Base-by-base conservation (phyloP, 306 rosid species). In the Trichosanthes cucumerina region DNA sequence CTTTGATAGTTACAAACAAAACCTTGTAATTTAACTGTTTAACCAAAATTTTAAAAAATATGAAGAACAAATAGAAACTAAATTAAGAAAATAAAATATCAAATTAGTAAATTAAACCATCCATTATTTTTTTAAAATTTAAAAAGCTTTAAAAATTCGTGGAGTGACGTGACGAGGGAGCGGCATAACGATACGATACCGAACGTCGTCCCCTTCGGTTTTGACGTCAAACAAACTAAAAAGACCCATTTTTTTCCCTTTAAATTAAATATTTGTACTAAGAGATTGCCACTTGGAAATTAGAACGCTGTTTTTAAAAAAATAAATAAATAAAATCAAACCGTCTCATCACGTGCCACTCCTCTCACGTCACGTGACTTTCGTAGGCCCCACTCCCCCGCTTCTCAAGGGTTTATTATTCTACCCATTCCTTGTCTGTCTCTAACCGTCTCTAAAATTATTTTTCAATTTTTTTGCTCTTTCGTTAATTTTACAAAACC, bases 361-460 rank as follows among this genome's bases (percentile, higher is more conserved):
- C 0, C 41, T 8, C 28, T 7, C 46, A 75, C 33, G 11, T 68
- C 75, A 72, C 59, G 59, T 72, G 77, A 72, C 10, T 3, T 16
- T n/a, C 16, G 31, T n/a, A 11, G 75, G 75, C 52, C 75, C 75
- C 28, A 68, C 52, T n/a, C 52, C 53, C 41, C 75, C 73, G 73
- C 14, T 65, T 38, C 49, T 36, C 14, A 64, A 18, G 72, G 72
- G 47, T 7, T 64, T 16, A 15, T 64, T 34, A 1, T 33, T 64
- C 71, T 34, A 6, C 44, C 34, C 34, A 33, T 18, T 5, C 53
- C 19, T n/a, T 14, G 19, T 41, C 75, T 13, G 36, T 43, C 53
- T 28, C 60, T 18, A 46, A 46, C 78, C 41, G 78, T 74, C 62
- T 18, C 62, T 73, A 3, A 23, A 24, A 7, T 73, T 15, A 1